phyloP scores from a whole-genome alignment of 2,329 filamentous ascomycete species.

The Claviceps fusiformis region DNA sequence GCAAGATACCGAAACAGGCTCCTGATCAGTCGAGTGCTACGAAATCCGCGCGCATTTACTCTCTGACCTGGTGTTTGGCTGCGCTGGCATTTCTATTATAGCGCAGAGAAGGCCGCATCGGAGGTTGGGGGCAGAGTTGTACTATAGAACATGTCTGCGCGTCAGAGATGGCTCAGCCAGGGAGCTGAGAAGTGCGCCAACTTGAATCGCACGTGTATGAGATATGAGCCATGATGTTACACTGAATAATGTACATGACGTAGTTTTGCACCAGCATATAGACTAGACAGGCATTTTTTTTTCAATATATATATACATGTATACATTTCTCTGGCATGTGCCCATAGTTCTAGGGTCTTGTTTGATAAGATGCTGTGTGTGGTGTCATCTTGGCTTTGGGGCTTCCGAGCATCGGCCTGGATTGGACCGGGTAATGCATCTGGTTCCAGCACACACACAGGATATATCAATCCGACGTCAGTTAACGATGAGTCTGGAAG shows the following conservation, averaged over 20 bases:
- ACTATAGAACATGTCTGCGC: background rate
- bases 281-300: background rate
- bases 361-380: background rate
- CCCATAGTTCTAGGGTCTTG: background rate
- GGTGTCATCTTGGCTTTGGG: background rate
- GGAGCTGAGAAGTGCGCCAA: background rate
- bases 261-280: background rate
- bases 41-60: background rate
- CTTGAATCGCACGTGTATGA: background rate
- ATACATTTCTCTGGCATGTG: too few species aligned
- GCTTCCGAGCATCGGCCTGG: too few species aligned
- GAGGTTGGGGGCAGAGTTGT: background rate
- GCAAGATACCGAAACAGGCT: conserved; percentile 40
- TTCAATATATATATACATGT: background rate
- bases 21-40: conserved; percentile 17
- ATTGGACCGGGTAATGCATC: too few species aligned
- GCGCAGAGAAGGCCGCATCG: background rate
- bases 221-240: background rate
- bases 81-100: background rate
- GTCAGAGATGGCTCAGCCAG: background rate
- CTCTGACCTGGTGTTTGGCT: background rate
- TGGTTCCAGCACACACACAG: too few species aligned
- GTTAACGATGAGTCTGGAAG: background rate
- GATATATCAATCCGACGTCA: background rate
- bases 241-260: background rate